Conservation (phyloP, 306 rosid species). For the Castanopsis chinensis region DNA sequence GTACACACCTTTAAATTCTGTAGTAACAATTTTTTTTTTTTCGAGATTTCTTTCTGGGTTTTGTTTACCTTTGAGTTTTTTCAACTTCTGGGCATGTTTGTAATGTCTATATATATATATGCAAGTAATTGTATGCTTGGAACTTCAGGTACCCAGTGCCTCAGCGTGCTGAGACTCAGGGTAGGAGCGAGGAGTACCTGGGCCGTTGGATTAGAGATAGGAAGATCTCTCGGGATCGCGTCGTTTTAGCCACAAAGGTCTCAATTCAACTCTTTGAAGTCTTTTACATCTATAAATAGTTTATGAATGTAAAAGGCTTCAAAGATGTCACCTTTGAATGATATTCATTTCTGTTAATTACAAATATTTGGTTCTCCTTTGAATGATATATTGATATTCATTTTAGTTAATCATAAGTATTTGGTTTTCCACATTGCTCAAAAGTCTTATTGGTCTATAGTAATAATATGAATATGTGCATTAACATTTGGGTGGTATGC, state of each 20-base stretch:
- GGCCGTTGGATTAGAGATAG: conserved; percentile 73
- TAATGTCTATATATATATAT: neutral
- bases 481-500: neutral
- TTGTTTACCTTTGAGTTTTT: neutral
- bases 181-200: conserved; percentile 76
- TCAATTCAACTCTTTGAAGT: neutral
- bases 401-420: neutral
- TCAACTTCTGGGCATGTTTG: neutral
- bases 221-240: conserved; percentile 53
- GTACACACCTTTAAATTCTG: conserved; percentile 23
- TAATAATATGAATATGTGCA: neutral
- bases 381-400: neutral
- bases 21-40: neutral
- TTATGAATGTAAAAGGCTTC: too few species aligned
- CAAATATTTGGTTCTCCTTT: neutral
- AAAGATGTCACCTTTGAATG: neutral
- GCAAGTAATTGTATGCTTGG: neutral
- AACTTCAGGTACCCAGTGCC: conserved; percentile 78
- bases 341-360: neutral
- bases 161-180: conserved; percentile 73
- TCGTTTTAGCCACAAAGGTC: conserved; percentile 83
- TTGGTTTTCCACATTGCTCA: neutral
- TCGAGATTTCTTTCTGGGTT: neutral
- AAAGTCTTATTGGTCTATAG: neutral
- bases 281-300: neutral